Evolutionary conservation across 768 basidiomycete species (phyloP).

Genomic region (Lentinula aciculospora): DNA sequence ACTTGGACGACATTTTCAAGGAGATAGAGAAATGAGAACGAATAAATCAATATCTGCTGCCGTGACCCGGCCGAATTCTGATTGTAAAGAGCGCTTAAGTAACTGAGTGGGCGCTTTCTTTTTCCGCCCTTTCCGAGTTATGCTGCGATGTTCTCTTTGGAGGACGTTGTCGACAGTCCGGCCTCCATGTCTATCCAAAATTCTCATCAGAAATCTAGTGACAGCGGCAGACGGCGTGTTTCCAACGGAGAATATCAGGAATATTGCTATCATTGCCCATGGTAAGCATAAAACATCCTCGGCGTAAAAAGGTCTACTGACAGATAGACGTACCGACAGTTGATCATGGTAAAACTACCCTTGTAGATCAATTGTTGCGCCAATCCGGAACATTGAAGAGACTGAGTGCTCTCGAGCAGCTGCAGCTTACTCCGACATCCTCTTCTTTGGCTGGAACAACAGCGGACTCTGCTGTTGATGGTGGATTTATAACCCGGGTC

Average conservation of each 20-base stretch:
- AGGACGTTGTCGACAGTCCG: not conserved
- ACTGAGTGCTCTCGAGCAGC: conserved; percentile 29
- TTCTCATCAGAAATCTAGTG: not conserved
- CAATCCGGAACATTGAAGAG: conserved; percentile 43
- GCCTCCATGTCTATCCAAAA: not conserved
- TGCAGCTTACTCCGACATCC: conserved; percentile 25
- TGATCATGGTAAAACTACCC: conserved; percentile 49
- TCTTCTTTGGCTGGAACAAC: conserved; percentile 22
- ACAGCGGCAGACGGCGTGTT: not conserved
- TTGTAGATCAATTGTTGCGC: conserved; percentile 46
- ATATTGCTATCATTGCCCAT: conserved; percentile 47
- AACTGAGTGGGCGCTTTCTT: not conserved
- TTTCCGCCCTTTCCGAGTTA: not conserved
- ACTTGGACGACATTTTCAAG: no score
- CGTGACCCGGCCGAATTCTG: no score
- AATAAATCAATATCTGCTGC: no score
- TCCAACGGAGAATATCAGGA: conserved; percentile 35
- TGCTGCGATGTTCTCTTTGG: conserved; percentile 4
- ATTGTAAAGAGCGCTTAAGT: no score
- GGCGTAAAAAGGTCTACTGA: not conserved
- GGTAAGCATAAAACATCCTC: conserved; percentile 24
- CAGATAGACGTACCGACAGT: conserved; percentile 20
- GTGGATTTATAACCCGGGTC: conserved; percentile 35
- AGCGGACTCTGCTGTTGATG: conserved; percentile 27
- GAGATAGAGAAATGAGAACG: no score